Evolutionary conservation across 805 yeast genomes (phyloP), one percentile per base, ranked within the genome.

Genomic region (Spencermartinsiella europaea): DNA sequence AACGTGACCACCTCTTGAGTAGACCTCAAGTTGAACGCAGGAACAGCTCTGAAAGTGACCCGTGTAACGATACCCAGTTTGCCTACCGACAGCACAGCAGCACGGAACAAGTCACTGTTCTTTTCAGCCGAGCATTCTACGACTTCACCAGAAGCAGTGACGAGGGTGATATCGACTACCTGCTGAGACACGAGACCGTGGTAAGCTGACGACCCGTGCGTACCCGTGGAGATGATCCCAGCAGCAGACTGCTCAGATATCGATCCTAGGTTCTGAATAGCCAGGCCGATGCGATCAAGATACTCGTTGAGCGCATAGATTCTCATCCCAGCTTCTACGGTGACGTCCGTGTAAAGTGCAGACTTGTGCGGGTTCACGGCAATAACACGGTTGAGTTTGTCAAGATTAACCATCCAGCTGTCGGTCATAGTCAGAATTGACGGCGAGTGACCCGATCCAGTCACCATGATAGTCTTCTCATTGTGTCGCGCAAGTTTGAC

Each of bases 371-470:
- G 54, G 17, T 44, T 46, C 22, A 56, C 41, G 17, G 20, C 37
- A 21, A 82, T 55, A 16, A 88, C 78, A n/a, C 64, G 58, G 62
- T 79, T 77, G 62, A 85, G 75, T 47, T 79, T 78, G 65, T 91
- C 98, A 58, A 91, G 72, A 62, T 86, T 90, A 52, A 95, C 77
- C 16, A 93, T 68, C 96, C 96, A 90, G 48, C 85, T 93, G 27
- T 72, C 68, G 3, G 95, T 85, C 83, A 89, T 82, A 44, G 96
- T 87, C 67, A 93, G 68, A 60, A 81, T 90, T 37, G 95, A 84
- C 0, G 99, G 99, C 5, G 97, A 89, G 63, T 93, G 98, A 27
- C 96, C 96, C 0, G 95, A 80, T 0, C 99, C 99, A 5, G 86
- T 90, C 1, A 85, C 79, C 74, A 85, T 81, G 46, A 91, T 67